phyloP scores from a whole-genome alignment of 768 basidiomycete genomes.

The Filobasidium floriforme region DNA sequence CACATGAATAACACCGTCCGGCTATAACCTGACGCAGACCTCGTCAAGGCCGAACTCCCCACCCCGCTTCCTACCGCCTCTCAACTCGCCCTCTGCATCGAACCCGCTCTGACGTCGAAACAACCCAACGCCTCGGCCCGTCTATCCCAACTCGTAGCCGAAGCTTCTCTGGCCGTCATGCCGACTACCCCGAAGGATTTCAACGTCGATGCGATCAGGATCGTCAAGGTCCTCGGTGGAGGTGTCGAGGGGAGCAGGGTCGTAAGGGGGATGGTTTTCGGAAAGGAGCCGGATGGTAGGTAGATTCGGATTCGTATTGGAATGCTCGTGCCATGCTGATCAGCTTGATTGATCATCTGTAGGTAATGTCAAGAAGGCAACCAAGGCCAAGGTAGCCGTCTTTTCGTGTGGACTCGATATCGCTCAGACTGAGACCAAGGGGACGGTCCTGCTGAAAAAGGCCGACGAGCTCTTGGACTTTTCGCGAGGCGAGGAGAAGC shows the following conservation, averaged over 20 bases:
- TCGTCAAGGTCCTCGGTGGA: slow-evolving; percentile 98
- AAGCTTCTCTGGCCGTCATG: slow-evolving; percentile 89
- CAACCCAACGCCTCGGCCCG: slow-evolving; percentile 89
- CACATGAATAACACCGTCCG: too few relatives aligned
- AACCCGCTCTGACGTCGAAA: slow-evolving; percentile 90
- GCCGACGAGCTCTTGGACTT: slow-evolving; percentile 97
- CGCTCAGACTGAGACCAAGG: slow-evolving; percentile 97
- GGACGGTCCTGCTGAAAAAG: slow-evolving; percentile 89
- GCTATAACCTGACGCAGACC: slow-evolving; percentile 1
- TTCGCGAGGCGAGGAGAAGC: slow-evolving; percentile 89
- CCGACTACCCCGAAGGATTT: slow-evolving; percentile 68
- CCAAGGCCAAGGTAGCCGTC: slow-evolving; percentile 85
- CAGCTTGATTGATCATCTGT: slow-evolving; percentile 9
- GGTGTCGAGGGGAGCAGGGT: slow-evolving; percentile 75
- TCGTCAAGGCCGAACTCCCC: slow-evolving; percentile 19
- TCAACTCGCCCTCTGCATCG: slow-evolving; percentile 63
- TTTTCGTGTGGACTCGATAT: slow-evolving; percentile 89
- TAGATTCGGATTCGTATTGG: slow-evolving; percentile 5
- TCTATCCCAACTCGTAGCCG: slow-evolving; percentile 74
- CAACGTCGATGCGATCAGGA: slow-evolving; percentile 95
- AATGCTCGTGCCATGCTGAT: neutral
- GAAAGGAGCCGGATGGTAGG: slow-evolving; percentile 84
- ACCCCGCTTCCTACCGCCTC: slow-evolving; percentile 63
- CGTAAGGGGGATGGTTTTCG: slow-evolving; percentile 96
- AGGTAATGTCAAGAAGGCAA: slow-evolving; percentile 76